These are phyloP conservation scores for Diaporthe sp. DNA, from an alignment of 2,329 filamentous ascomycete species.

Conservation along the genomic window DNA sequence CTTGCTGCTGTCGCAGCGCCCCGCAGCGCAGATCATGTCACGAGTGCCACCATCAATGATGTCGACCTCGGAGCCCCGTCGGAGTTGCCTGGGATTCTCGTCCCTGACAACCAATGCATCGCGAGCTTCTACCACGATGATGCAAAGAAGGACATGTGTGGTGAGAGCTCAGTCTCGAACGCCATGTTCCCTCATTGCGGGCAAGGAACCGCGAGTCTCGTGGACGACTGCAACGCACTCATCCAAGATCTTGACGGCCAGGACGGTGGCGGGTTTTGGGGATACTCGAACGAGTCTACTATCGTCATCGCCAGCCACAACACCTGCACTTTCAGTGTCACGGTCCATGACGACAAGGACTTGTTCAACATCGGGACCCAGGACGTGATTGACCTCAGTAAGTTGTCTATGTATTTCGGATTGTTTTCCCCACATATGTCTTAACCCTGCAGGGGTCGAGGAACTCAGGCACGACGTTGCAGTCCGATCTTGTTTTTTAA, in stretches of 20 bases:
- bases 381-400: not conserved
- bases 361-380: not conserved
- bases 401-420: not conserved
- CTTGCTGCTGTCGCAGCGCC: not conserved
- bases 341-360: not conserved
- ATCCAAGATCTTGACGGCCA: not conserved
- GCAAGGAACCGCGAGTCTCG: not conserved
- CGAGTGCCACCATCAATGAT: not conserved
- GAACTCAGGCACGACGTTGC: not conserved
- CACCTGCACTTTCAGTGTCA: conserved; percentile 6
- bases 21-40: not conserved
- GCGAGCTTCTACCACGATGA: not conserved
- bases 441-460: not conserved
- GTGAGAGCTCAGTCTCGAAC: not conserved
- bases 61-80: not conserved
- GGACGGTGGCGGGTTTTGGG: not conserved
- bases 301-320: not conserved
- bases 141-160: not conserved
- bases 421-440: not conserved
- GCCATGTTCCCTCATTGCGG: not conserved
- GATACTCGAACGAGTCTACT: not conserved
- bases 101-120: not conserved
- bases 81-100: not conserved
- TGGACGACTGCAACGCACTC: not conserved
- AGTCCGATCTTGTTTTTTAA: not conserved